Evolutionary conservation across 176 grass and related monocot species (phyloP).

Genomic region (Bothriochloa decipiens): DNA sequence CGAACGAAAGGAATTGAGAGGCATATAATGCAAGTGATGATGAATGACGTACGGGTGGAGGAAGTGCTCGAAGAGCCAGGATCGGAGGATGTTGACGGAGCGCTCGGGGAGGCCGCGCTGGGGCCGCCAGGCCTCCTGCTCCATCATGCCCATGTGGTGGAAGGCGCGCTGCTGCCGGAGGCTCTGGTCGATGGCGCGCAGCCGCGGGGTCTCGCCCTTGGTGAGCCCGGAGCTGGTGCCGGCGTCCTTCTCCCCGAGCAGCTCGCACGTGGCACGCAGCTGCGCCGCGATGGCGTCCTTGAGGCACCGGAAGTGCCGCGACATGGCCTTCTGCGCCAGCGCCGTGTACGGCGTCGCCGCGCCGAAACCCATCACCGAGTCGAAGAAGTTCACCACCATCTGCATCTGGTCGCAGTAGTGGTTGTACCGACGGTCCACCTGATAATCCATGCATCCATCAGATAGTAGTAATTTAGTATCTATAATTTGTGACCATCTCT

Average conservation of each 20-base stretch:
- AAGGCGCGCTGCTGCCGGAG: constrained; percentile 95
- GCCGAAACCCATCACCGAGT: constrained; percentile 97
- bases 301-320: constrained; percentile 97
- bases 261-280: constrained; percentile 73
- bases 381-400: constrained; percentile 99
- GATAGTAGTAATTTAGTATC: no score
- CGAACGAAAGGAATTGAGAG: no score
- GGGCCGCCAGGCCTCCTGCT: constrained; percentile 96
- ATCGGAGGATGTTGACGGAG: constrained; percentile 76
- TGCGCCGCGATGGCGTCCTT: constrained; percentile 87
- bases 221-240: constrained; percentile 76
- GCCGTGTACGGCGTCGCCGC: constrained; percentile 97
- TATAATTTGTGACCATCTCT: background rate
- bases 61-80: constrained; percentile 99
- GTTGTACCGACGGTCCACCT: constrained; percentile 99
- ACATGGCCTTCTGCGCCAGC: constrained; percentile 98
- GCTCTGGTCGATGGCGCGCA: constrained; percentile 84
- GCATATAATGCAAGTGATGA: no score
- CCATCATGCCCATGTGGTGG: constrained; percentile 99
- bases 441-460: no score
- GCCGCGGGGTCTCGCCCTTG: constrained; percentile 93
- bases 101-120: constrained; percentile 97
- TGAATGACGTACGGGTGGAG: constrained; percentile 93
- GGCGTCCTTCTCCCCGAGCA: constrained; percentile 87
- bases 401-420: constrained; percentile 99